These are phyloP conservation scores for Candida xiaguanensis DNA, from an alignment of 805 yeast genomes.

Conservation along the genomic window DNA sequence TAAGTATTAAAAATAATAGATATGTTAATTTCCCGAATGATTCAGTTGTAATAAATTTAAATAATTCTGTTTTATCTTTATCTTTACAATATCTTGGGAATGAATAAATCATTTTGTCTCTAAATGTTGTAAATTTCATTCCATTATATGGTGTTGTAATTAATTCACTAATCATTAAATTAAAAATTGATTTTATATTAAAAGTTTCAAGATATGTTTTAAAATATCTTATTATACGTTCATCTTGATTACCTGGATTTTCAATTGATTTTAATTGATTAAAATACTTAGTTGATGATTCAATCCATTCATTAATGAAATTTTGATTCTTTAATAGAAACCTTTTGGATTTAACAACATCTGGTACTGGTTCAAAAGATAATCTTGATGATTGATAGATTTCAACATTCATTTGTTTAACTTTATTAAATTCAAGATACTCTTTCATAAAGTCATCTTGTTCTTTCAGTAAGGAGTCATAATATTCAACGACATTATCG, in stretches of 20 bases:
- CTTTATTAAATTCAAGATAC: constrained; percentile 20
- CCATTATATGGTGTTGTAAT: constrained; percentile 3
- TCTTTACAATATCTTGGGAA: constrained; percentile 2
- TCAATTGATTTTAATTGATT: not conserved
- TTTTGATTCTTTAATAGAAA: not conserved
- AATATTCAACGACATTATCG: constrained; percentile 13
- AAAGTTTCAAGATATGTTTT: constrained; percentile 4
- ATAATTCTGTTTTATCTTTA: not conserved
- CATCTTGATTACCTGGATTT: constrained; percentile 1
- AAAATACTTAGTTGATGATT: not conserved
- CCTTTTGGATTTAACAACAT: not conserved
- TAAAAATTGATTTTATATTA: constrained; percentile 5
- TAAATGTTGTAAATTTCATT: constrained; percentile 5
- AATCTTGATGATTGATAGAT: constrained; percentile 10
- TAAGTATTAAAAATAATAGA: constrained; percentile 6
- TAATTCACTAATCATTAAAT: constrained; percentile 5
- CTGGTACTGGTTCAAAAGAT: not conserved
- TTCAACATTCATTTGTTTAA: constrained; percentile 30
- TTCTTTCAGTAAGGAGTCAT: constrained; percentile 15
- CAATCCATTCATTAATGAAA: not conserved
- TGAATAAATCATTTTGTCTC: constrained; percentile 2
- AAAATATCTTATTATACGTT: constrained; percentile 2
- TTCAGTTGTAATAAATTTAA: constrained; percentile 6
- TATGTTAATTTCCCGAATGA: constrained; percentile 9
- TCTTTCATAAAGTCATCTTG: constrained; percentile 17